Conservation (phyloP, 1,284 basidiomycete species). For the Porodaedalea pini region DNA sequence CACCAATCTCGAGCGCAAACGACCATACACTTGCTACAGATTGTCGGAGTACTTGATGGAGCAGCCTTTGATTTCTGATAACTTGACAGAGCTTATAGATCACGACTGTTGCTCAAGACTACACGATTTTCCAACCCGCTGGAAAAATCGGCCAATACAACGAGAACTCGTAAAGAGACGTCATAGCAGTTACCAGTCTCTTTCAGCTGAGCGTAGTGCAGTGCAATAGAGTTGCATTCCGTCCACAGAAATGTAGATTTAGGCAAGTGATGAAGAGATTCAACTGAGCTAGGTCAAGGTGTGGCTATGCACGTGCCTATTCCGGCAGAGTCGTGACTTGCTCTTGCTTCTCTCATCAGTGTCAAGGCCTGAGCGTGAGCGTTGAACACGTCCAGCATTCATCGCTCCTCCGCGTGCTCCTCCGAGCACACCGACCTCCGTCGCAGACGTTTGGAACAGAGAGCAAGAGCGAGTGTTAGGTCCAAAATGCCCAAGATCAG, state of each 20-base stretch:
- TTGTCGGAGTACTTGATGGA: slow-evolving; percentile 7
- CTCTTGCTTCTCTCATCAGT: neutral
- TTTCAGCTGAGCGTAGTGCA: neutral
- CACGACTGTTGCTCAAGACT: slow-evolving; percentile 8
- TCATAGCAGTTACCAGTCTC: neutral
- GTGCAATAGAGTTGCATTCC: slow-evolving; percentile 2
- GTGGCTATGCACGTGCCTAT: neutral
- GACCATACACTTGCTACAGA: slow-evolving; percentile 2
- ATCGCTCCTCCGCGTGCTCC: slow-evolving; percentile 16
- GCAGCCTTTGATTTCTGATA: slow-evolving; percentile 8
- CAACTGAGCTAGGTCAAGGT: neutral
- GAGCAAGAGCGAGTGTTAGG: neutral
- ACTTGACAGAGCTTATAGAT: neutral
- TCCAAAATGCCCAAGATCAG: slow-evolving; percentile 89
- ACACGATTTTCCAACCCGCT: neutral
- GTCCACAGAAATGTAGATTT: neutral
- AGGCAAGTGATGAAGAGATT: neutral
- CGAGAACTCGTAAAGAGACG: neutral
- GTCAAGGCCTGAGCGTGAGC: slow-evolving; percentile 14
- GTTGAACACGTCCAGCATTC: slow-evolving; percentile 9
- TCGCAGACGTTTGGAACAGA: neutral
- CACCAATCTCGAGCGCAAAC: slow-evolving; percentile 2
- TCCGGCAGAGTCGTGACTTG: neutral
- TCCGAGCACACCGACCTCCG: slow-evolving; percentile 22
- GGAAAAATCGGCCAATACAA: neutral